Evolutionary conservation across 2,329 filamentous ascomycete genomes (phyloP), one percentile per base, ranked within the genome.

Genomic region (Trichophyton benhamiae): DNA sequence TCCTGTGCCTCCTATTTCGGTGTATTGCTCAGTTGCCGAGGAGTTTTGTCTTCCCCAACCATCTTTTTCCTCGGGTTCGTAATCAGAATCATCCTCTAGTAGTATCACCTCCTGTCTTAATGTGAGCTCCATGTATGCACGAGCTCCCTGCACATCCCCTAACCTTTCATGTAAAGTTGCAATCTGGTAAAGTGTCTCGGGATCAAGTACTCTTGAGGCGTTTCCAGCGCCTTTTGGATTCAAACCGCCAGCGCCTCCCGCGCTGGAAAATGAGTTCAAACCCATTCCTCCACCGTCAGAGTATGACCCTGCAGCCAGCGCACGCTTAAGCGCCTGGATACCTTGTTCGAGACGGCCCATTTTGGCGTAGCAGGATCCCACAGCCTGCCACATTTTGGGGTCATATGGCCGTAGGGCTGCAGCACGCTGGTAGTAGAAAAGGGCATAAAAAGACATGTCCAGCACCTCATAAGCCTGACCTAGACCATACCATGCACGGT

Each of bases 371-470:
- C 92, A 96, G 38, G 88, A 88, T 8, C 89, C 94, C 3, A 99
- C 91, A 0, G 94, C 94, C 78, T 94, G 88, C 94, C 94, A 99
- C 89, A 99, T 95, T 74, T 97, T 97, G 0, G 91, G 89, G 68
- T 99, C 94, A 80, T 92, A 96, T 0, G 92, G 91, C n/a, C 91
- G 85, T 1, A 99, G 79, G 0, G 91, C 89, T 0, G 92, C 92
- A 0, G 94, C 94, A 61, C 94, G 90, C 71, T 97, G 95, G 77
- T 96, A 96, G 75, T 99, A 99, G 82, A 94, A 97, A 0, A 99
- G 77, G 0, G 92, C 91, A 72, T 99, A 99, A 49, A 91, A 91
- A 71, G 96, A 89, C 90, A 96, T 96, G 75, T 99, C 94, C 7
- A 99, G 82, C 67, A 99, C 88, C 73, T 99, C 94, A 70, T 99